Evolutionary conservation across 1,284 basidiomycete species (phyloP), one percentile per base, ranked within the genome.

Genomic region (Chalciporus sp.): DNA sequence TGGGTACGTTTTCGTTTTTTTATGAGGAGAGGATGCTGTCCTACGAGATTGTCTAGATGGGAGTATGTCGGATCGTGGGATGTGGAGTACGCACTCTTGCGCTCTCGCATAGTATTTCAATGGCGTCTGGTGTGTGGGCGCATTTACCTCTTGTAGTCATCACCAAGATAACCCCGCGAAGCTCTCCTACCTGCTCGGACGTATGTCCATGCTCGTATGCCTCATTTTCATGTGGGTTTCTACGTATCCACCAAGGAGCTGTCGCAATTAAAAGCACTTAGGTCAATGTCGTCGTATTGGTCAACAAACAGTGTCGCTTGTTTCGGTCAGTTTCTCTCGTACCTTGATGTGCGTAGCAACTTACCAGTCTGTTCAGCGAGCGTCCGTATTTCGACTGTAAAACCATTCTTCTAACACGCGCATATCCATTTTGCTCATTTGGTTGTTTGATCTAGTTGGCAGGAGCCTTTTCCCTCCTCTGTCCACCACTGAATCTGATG

Each of bases 91-190:
- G 61, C 59, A 7, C 40, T 67, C 31, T 27, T 64, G 23, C 58
- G 53, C 37, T 37, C 58, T 11, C 61, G 61, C 17, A n/a, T 55
- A 2, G 8, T 54, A 8, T 63, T 64, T 28, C 43, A 58, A 27
- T 67, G 53, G 63, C 4, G 58, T n/a, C 49, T 65, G 29, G 65
- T 65, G 44, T 62, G 64, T 49, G n/a, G 20, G n/a, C 7, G 3
- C 16, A 27, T 31, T 43, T 12, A 35, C 47, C 47, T 29, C 7
- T 23, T 12, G 12, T 2, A 5, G 2, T 1, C 12, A 46, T 23
- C 39, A 11, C 3, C 20, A 42, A 11, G n/a, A 33, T 33, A 58
- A 29, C 16, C 20, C 9, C 10, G 19, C 7, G 16, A 16, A 64
- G 63, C 17, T 67, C 33, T 52, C 63, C 23, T 65, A 58, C 28